Evolutionary conservation across 192 early-diverging fungal species (phyloP), one percentile per base, ranked within the genome.

Genomic region (Linnemannia zychae): DNA sequence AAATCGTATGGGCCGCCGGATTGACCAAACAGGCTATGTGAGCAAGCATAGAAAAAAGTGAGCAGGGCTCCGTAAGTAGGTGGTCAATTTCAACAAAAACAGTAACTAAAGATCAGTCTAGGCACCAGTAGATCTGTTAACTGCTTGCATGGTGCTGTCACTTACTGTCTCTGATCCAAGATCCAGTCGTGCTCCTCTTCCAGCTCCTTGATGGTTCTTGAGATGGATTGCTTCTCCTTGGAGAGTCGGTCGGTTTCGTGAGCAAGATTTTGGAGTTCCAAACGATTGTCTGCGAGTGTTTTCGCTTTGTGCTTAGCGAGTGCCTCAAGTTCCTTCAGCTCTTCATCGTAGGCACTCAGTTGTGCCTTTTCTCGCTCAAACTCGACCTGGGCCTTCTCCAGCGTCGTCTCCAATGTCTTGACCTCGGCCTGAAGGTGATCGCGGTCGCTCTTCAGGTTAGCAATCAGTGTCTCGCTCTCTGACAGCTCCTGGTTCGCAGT

Each of bases 1-100:
- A 97, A 99, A 82, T 99, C 97, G 78, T 96, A 99, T 18, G 90
- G 89, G 13, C 97, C 93, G 71, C 92, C 93, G 0, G 90, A 77
- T 79, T 96, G 90, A 33, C 98, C 98, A 91, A 99, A 99, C 22
- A 92, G 87, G 11, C 94, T 96, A 78, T 16, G 44, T 24, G 40
- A 65, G 36, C 38, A 48, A 81, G 18, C n/a, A 33, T 13, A 53
- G 31, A 72, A 5, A 49, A 4, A 38, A 28, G 18, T n/a, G n/a
- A 48, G 15, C 28, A 71, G 13, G 1, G 1, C 0, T 2, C 12
- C 34, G 49, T n/a, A 34, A 76, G 75, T 6, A 33, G 36, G 40
- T n/a, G n/a, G n/a, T n/a, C n/a, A n/a, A n/a, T n/a, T n/a, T n/a
- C n/a, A 44, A 9, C 40, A 44, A 44, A 44, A 44, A 44, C 3